Base-by-base conservation (phyloP, 306 rosid genomes). In the Citrullus amarus region DNA sequence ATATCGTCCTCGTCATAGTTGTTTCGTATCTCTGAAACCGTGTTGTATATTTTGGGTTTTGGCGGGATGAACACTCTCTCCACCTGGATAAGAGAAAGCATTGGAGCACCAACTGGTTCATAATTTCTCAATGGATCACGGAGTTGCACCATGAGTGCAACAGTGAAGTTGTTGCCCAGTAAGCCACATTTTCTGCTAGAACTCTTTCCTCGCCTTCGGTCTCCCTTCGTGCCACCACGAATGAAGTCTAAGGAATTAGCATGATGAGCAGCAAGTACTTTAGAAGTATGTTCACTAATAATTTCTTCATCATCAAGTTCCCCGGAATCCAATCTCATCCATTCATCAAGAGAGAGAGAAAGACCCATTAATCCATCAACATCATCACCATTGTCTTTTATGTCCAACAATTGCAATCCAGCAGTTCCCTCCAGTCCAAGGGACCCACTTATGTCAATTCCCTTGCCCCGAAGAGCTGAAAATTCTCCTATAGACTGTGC, bases 271-370 rank as follows among this genome's bases (percentile, higher is more conserved):
- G 92, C 97, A 68, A 95, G 98, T 67, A 92, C 86, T 79, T 88
- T 86, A 46, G 91, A 85, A 62, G 97, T 95, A 63, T 80, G 94
- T 78, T 91, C 98, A 62, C 97, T 91, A 82, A 89, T 91, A 75
- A 84, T 82, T 57, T 88, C 92, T 77, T 86, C 91, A 82, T 92
- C 97, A 76, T 85, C 97, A 48, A 95, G 83, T 77, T 95, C 93
- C 25, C 98, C 93, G 8, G 97, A 91, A 86, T 95, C 98, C n/a
- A 91, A 53, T 80, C 87, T 91, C 91, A 86, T 88, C 98, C 97
- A 95, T 82, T 95, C 98, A 81, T 95, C 97, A 54, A 92, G 96
- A 73, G 93, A 89, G 59, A 95, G 83, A 20, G 98, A 89, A 17
- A 95, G 85, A 59, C 87, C 90, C 93, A 95, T 95, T 79, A 91